A percentile compares a stretch with the other conserved stretches of the same genome.
phyloP scores from a whole-genome alignment of 2,329 filamentous ascomycete genomes.

The Aspergillus arachidicola region DNA sequence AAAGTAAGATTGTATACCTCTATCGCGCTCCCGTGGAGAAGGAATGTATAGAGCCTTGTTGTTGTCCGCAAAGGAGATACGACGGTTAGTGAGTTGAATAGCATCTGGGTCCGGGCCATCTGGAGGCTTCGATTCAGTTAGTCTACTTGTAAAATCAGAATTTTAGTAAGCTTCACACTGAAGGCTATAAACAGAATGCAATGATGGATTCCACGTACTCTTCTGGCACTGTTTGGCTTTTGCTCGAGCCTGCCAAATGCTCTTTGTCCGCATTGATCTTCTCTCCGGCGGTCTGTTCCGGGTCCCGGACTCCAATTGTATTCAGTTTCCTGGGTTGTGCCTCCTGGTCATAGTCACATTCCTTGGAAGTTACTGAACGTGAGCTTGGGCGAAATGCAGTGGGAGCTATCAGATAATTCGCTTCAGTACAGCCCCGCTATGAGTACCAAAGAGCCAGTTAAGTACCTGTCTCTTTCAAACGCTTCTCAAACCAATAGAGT shows the following conservation, averaged over 20 bases:
- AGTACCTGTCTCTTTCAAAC: conserved; percentile 43
- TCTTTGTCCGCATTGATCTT: neutral
- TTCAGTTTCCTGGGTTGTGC: conserved; percentile 2
- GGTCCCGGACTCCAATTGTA: neutral
- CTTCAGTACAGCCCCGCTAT: neutral
- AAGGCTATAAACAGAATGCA: neutral
- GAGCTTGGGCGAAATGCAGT: conserved; percentile 12
- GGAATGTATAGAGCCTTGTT: conserved; percentile 30
- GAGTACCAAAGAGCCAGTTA: neutral
- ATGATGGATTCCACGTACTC: neutral
- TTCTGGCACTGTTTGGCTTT: neutral
- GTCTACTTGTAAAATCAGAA: neutral
- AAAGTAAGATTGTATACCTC: conserved; percentile 14
- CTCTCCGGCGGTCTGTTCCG: neutral
- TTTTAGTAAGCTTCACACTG: neutral
- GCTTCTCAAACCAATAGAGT: conserved; percentile 53
- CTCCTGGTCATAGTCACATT: conserved; percentile 10
- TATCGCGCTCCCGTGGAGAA: conserved; percentile 25
- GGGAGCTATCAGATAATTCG: conserved; percentile 9
- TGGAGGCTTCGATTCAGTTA: neutral
- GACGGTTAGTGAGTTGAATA: neutral
- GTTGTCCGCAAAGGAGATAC: conserved; percentile 18
- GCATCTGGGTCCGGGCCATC: neutral
- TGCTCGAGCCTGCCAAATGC: neutral
- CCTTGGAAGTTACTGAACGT: neutral